These are phyloP conservation scores for Santalum album DNA, from an alignment of 164 flowering plant species.

Conservation along the genomic window DNA sequence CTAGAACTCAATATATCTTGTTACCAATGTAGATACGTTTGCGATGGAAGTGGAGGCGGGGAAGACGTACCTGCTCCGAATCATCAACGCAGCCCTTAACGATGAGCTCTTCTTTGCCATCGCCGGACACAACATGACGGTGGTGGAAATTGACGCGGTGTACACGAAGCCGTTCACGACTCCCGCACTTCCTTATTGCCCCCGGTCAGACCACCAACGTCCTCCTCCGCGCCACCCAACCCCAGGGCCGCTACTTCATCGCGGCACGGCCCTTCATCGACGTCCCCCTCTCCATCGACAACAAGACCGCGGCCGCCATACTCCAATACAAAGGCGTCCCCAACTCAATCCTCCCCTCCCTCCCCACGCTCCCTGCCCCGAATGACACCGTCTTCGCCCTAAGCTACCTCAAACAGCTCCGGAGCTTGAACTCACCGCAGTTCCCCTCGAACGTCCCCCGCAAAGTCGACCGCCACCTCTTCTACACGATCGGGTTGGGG, in stretches of 20 bases:
- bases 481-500: slow-evolving; percentile 42
- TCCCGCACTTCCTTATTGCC: slow-evolving; percentile 29
- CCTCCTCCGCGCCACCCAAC: slow-evolving; percentile 24
- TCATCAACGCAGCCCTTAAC: slow-evolving; percentile 46
- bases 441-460: slow-evolving; percentile 43
- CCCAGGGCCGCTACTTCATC: slow-evolving; percentile 38
- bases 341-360: slow-evolving; percentile 24
- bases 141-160: slow-evolving; percentile 54
- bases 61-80: slow-evolving; percentile 40
- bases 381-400: slow-evolving; percentile 30
- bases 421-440: slow-evolving; percentile 31
- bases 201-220: slow-evolving; percentile 58
- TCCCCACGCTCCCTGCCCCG: slow-evolving; percentile 29
- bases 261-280: slow-evolving; percentile 38
- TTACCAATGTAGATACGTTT: slow-evolving; percentile 32
- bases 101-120: slow-evolving; percentile 46
- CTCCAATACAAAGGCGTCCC: slow-evolving; percentile 42
- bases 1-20: no score
- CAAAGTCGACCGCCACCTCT: slow-evolving; percentile 32
- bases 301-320: slow-evolving; percentile 44
- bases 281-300: slow-evolving; percentile 34
- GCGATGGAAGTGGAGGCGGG: slow-evolving; percentile 42
- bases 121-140: slow-evolving; percentile 45
- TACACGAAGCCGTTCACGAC: slow-evolving; percentile 45
- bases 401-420: slow-evolving; percentile 25